Evolutionary conservation across 2,329 filamentous ascomycete genomes (phyloP), one percentile per base, ranked within the genome.

Genomic region (Emergomyces africanus): DNA sequence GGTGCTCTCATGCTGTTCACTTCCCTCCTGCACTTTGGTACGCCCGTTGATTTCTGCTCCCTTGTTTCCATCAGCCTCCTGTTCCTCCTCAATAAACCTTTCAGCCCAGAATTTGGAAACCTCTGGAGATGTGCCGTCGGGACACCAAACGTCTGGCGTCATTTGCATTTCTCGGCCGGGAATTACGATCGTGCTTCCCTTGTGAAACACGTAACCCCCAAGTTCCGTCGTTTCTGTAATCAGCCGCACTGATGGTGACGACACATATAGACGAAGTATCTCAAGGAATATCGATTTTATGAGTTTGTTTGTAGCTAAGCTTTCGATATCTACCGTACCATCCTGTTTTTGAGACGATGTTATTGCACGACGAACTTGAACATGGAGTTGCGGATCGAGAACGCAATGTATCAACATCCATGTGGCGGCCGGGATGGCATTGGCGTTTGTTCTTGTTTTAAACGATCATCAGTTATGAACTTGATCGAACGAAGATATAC

Each of bases 261-360:
- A 57, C 12, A 62, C 61, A 6, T 35, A 35, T 23, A 50, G 56
- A 15, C 61, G 61, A 14, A 62, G 50, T 35, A 54, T 33, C 39
- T 62, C 61, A 14, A 61, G 44, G 41, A 61, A 61, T 28, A 62
- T 18, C 14, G 61, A 62, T 37, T 61, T 62, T 15, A 62, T 41
- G 37, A 57, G 57, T 8, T 25, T 42, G 44, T 62, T 48, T 33
- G 57, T 51, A 18, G 51, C 59, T 33, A 61, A 10, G 23, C 30
- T 50, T 20, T 59, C 41, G 35, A 62, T 53, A 48, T 62, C 59
- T 3, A 59, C 15, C n/a, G 39, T 56, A 23, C 57, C 61, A 25
- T 59, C 59, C 55, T 54, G 51, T 1, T 30, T 59, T 5, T 30
- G 54, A 50, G 53, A 61, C 8, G 42, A 46, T 23, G 53, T 20